These are phyloP conservation scores for Sistotremastrum niveocremeum DNA, from an alignment of 768 basidiomycete species.

Conservation along the genomic window DNA sequence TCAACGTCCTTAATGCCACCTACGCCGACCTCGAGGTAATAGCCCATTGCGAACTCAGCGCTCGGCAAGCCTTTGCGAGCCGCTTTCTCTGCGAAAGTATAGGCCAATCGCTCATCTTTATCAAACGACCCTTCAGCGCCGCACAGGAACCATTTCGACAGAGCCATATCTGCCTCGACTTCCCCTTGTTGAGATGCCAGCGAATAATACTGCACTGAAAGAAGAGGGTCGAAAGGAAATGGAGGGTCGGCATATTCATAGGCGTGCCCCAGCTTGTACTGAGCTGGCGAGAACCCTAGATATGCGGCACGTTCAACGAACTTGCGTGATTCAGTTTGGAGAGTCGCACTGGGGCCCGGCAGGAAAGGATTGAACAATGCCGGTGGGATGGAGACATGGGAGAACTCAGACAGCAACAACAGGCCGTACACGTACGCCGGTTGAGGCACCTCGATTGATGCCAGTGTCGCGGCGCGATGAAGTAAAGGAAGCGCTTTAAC, in stretches of 20 bases:
- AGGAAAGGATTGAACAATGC: conserved; percentile 42
- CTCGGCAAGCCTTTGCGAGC: conserved; percentile 58
- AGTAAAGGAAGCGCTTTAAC: conserved; percentile 56
- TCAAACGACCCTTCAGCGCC: conserved; percentile 67
- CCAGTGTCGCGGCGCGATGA: conserved; percentile 59
- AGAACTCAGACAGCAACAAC: conserved; percentile 72
- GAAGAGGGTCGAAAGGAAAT: conserved; percentile 75
- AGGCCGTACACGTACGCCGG: conserved; percentile 85
- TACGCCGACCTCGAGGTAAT: conserved; percentile 88
- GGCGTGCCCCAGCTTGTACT: conserved; percentile 85
- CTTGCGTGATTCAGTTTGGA: conserved; percentile 49
- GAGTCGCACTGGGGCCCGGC: conserved; percentile 26
- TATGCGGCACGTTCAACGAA: conserved; percentile 79
- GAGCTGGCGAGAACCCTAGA: conserved; percentile 71
- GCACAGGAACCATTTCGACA: conserved; percentile 95
- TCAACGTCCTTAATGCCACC: conserved; percentile 53
- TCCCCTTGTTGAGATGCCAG: conserved; percentile 77
- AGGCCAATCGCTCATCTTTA: conserved; percentile 77
- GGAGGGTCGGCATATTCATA: conserved; percentile 85
- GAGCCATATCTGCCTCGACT: conserved; percentile 90
- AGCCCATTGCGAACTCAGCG: conserved; percentile 93
- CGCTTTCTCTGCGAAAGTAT: conserved; percentile 83
- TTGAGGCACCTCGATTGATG: conserved; percentile 67
- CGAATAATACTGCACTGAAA: conserved; percentile 84
- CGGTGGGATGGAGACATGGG: conserved; percentile 41